Evolutionary conservation across 345 rosid genomes (phyloP).

Genomic region (Eucalyptus globulus): DNA sequence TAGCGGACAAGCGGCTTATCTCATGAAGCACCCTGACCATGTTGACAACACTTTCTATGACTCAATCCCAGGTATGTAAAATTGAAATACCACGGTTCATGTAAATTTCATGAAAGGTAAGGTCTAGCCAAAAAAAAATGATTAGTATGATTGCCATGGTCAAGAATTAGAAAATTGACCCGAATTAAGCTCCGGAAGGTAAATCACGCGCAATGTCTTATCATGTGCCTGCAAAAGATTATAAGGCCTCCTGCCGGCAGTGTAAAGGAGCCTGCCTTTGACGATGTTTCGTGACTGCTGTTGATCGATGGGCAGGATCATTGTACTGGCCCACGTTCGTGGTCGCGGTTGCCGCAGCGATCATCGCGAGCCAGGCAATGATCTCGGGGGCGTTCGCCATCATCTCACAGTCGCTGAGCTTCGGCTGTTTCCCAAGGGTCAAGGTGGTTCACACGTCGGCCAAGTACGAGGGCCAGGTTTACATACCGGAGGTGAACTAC

Average conservation of each 20-base stretch:
- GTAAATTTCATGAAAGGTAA: constrained; percentile 24
- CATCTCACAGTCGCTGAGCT: constrained; percentile 44
- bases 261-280: background rate
- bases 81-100: background rate
- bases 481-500: constrained; percentile 80
- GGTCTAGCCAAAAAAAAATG: constrained; percentile 17
- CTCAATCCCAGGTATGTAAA: background rate
- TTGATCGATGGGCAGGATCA: constrained; percentile 16
- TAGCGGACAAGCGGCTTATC: constrained; percentile 1
- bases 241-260: background rate
- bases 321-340: constrained; percentile 81
- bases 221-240: background rate
- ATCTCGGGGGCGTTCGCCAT: constrained; percentile 68
- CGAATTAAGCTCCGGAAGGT: background rate
- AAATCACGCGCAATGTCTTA: background rate
- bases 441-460: constrained; percentile 70
- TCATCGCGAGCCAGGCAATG: constrained; percentile 89
- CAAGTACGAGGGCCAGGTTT: constrained; percentile 77
- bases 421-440: constrained; percentile 75
- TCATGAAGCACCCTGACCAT: background rate
- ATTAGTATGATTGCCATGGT: constrained; percentile 17
- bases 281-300: background rate
- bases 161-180: too few species aligned
- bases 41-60: background rate
- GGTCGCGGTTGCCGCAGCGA: constrained; percentile 57